These are phyloP conservation scores for Botryotinia calthae DNA, from an alignment of 2,329 filamentous ascomycete species.

Conservation along the genomic window DNA sequence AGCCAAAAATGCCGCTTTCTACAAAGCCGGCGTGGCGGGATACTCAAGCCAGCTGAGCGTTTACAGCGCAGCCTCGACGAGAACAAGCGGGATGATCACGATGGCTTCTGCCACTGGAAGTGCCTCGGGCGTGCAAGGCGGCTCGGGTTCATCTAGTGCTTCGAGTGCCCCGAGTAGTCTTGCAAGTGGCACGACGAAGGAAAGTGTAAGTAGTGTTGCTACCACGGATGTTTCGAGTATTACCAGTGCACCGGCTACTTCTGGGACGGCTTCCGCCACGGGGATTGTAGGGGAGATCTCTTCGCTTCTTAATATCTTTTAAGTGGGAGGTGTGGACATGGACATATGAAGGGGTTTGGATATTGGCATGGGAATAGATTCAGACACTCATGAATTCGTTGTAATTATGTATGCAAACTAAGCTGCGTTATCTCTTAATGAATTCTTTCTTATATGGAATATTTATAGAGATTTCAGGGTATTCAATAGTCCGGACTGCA, in stretches of 20 bases:
- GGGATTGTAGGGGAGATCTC: background rate
- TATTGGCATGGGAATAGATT: background rate
- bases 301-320: background rate
- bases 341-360: background rate
- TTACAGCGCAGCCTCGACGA: background rate
- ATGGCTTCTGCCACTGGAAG: background rate
- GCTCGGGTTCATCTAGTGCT: background rate
- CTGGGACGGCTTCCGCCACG: background rate
- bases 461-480: background rate
- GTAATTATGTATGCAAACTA: background rate
- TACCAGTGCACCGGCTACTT: background rate
- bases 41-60: background rate
- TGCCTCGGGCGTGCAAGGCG: background rate
- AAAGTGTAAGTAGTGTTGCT: background rate
- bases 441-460: accelerated
- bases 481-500: too few species aligned
- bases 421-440: background rate
- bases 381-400: background rate
- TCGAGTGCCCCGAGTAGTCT: too few species aligned
- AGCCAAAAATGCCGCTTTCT: background rate
- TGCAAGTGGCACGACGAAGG: background rate
- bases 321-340: background rate
- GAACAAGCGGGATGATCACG: slow-evolving; percentile 8
- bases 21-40: background rate
- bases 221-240: background rate